phyloP scores from a whole-genome alignment of 2,329 filamentous ascomycete genomes.

The Ceratocystis cubensis region DNA sequence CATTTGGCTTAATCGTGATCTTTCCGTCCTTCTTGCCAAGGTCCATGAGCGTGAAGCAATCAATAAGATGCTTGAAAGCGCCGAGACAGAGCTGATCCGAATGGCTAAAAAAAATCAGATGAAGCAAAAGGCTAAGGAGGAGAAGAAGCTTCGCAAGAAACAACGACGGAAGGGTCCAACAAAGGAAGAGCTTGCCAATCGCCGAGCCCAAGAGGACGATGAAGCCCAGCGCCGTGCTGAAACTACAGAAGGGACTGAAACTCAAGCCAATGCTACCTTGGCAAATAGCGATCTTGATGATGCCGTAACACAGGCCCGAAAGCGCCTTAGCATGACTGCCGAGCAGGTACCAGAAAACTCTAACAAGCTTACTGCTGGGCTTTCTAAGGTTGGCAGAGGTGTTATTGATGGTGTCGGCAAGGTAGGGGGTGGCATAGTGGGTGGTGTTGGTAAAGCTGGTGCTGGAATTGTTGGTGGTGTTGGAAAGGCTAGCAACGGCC shows the following conservation, averaged over 20 bases:
- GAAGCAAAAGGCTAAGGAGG: constrained; percentile 51
- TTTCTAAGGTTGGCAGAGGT: constrained; percentile 22
- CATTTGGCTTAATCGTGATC: constrained; percentile 90
- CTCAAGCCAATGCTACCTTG: constrained; percentile 34
- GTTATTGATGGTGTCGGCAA: constrained; percentile 18
- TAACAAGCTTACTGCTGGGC: constrained; percentile 29
- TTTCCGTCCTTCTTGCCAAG: constrained; percentile 71
- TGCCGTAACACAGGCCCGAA: constrained; percentile 32
- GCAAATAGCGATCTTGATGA: constrained; percentile 41
- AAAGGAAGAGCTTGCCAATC: constrained; percentile 39
- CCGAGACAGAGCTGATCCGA: constrained; percentile 74
- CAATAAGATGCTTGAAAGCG: constrained; percentile 59
- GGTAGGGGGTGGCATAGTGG: constrained; percentile 16
- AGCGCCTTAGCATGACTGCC: constrained; percentile 13
- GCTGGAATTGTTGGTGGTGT: constrained; percentile 29
- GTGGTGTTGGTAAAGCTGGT: constrained; percentile 28
- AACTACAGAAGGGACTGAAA: constrained; percentile 36
- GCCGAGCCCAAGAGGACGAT: constrained; percentile 37
- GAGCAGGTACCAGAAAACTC: constrained; percentile 25
- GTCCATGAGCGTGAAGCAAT: constrained; percentile 61
- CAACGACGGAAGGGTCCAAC: constrained; percentile 37
- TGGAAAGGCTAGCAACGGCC: constrained; percentile 33
- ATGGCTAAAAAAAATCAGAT: constrained; percentile 65
- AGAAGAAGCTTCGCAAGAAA: constrained; percentile 49
- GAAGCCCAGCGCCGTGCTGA: constrained; percentile 41